A percentile compares a stretch with the other conserved stretches of the same genome.
Evolutionary conservation across 345 rosid species (phyloP).

Genomic region (Eutrema heterophyllum): DNA sequence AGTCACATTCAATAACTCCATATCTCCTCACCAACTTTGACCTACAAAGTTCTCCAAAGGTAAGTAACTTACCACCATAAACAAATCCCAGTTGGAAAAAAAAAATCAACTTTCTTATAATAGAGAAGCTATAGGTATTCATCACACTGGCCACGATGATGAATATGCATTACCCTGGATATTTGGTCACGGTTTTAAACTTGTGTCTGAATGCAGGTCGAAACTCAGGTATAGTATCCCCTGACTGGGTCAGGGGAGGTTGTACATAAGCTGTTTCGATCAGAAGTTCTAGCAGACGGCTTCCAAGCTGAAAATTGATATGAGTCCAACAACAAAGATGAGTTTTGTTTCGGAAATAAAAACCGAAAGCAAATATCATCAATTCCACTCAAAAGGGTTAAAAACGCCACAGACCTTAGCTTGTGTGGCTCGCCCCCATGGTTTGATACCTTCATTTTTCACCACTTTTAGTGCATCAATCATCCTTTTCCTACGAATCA

Average conservation of each 20-base stretch:
- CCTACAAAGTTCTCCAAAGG: constrained; percentile 37
- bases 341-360: neutral
- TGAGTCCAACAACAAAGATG: constrained; percentile 8
- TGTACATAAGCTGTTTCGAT: constrained; percentile 84
- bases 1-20: constrained; percentile 86
- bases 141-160: neutral
- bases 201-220: constrained; percentile 92
- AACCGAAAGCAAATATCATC: neutral
- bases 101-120: neutral
- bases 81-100: neutral
- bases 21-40: constrained; percentile 58
- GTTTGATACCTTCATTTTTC: constrained; percentile 57
- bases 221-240: constrained; percentile 66
- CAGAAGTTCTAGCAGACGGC: constrained; percentile 75
- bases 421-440: constrained; percentile 84
- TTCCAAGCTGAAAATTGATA: constrained; percentile 62
- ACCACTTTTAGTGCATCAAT: constrained; percentile 65
- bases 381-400: neutral
- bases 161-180: constrained; percentile 49
- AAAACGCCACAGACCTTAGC: constrained; percentile 61
- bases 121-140: neutral
- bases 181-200: constrained; percentile 48
- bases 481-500: constrained; percentile 66
- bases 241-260: constrained; percentile 66
- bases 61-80: neutral